Evolutionary conservation across 176 grass and related monocot species (phyloP).

Genomic region (bread wheat (Triticum aestivum)): DNA sequence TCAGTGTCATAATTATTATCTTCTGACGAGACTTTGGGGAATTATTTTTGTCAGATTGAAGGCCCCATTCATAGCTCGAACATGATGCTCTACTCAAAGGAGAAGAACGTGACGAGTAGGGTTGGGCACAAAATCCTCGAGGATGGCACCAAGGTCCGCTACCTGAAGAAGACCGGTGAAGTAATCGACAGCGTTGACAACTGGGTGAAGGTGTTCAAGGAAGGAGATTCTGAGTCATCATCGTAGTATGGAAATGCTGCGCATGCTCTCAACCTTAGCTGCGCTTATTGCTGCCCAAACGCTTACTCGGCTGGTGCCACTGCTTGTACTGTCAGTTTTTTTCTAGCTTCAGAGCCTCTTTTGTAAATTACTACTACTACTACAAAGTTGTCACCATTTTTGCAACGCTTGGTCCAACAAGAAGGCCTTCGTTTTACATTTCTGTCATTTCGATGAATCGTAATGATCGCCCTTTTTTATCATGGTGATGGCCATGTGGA

Average conservation of each 20-base stretch:
- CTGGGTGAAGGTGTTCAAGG: conserved; percentile 78
- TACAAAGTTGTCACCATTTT: conserved; percentile 29
- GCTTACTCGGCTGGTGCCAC: not conserved
- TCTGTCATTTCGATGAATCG: not conserved
- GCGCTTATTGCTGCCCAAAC: conserved; percentile 13
- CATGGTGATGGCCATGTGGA: not conserved
- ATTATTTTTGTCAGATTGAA: conserved; percentile 59
- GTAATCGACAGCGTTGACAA: conserved; percentile 76
- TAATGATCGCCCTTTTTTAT: not conserved
- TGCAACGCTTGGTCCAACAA: not conserved
- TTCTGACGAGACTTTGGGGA: not conserved
- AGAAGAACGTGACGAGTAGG: conserved; percentile 79
- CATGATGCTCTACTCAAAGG: conserved; percentile 92
- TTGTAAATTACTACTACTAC: conserved; percentile 36
- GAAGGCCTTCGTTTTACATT: not conserved
- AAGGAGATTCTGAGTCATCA: conserved; percentile 37
- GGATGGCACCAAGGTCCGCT: conserved; percentile 78
- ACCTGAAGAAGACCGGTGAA: conserved; percentile 85
- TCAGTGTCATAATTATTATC: not conserved
- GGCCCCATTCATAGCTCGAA: conserved; percentile 96
- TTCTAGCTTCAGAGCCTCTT: conserved; percentile 2
- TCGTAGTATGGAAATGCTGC: not conserved
- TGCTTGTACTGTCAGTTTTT: not conserved
- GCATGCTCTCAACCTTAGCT: not conserved
- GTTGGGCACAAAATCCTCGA: conserved; percentile 84